phyloP scores from a whole-genome alignment of 352 stramenopile genomes.

The Thalassiosira allenii region DNA sequence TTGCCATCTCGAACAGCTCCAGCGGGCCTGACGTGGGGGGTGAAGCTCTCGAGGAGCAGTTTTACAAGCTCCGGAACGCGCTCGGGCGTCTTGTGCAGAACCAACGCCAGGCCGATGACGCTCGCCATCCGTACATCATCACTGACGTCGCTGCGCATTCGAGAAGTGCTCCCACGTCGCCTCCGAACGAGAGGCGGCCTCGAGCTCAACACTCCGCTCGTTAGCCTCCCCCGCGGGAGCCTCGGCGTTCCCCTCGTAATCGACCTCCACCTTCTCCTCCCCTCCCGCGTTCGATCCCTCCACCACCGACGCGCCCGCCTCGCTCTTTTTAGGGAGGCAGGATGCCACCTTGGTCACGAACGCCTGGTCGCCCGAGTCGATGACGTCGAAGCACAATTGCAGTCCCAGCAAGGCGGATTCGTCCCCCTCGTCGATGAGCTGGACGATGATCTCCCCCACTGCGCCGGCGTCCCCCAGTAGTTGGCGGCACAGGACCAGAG shows the following conservation, averaged over 20 bases:
- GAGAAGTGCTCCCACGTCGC: conserved; percentile 26
- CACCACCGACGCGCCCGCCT: conserved; percentile 71
- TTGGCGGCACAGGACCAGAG: conserved; percentile 69
- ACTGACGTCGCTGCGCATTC: conserved; percentile 92
- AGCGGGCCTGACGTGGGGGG: conserved; percentile 99
- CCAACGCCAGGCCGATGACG: conserved; percentile 96
- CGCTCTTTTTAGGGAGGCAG: conserved; percentile 84
- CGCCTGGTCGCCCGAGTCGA: conserved; percentile 97
- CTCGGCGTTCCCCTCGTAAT: too few relatives aligned
- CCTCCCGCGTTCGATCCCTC: conserved; percentile 55
- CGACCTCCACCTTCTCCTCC: not conserved
- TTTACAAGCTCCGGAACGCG: conserved; percentile 88
- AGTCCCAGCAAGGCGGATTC: conserved; percentile 91
- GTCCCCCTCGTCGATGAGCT: conserved; percentile 87
- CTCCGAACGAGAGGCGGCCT: conserved; percentile 29
- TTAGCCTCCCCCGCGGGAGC: too few relatives aligned
- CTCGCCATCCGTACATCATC: conserved; percentile 98
- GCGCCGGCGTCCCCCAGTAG: conserved; percentile 67
- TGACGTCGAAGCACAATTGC: conserved; percentile 98
- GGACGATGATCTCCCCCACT: conserved; percentile 89
- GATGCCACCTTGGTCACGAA: conserved; percentile 94
- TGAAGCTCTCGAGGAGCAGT: conserved; percentile 98
- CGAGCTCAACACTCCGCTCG: conserved; percentile 11
- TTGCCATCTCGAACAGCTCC: conserved; percentile 75
- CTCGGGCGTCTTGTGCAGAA: conserved; percentile 97